Conservation (phyloP, 192 early-diverging fungal genomes). For the Podila horticola region DNA sequence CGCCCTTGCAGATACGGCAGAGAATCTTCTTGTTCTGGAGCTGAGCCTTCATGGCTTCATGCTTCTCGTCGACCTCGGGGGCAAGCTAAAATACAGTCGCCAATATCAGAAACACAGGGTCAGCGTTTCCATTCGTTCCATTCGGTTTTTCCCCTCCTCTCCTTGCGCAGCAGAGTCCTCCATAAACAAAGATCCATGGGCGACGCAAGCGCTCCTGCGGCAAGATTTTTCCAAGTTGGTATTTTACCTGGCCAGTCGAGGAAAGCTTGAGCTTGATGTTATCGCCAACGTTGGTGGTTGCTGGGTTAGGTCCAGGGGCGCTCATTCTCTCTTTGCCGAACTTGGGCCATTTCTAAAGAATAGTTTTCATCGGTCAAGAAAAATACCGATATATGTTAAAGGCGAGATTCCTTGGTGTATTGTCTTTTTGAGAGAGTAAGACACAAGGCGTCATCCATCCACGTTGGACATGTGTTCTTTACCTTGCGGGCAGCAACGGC, state of each 20-base stretch:
- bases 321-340: slow-evolving; percentile 89
- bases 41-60: slow-evolving; percentile 63
- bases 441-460: too few relatives aligned
- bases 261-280: slow-evolving; percentile 89
- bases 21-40: slow-evolving; percentile 84
- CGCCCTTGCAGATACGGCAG: slow-evolving; percentile 97
- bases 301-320: slow-evolving; percentile 84
- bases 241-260: slow-evolving; percentile 64
- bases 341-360: slow-evolving; percentile 80
- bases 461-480: neutral
- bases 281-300: slow-evolving; percentile 91
- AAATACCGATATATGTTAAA: neutral
- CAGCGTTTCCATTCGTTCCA: too few relatives aligned
- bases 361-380: neutral
- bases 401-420: neutral
- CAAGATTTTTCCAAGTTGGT: too few relatives aligned
- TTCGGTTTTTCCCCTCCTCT: too few relatives aligned
- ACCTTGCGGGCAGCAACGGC: slow-evolving; percentile 91
- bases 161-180: too few relatives aligned
- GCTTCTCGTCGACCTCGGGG: slow-evolving; percentile 72
- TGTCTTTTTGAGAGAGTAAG: too few relatives aligned
- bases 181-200: too few relatives aligned
- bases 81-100: slow-evolving; percentile 29
- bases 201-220: too few relatives aligned
- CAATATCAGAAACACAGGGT: too few relatives aligned